These are phyloP conservation scores for Penicillium decumbens DNA, from an alignment of 2,329 filamentous ascomycete genomes.

Conservation along the genomic window DNA sequence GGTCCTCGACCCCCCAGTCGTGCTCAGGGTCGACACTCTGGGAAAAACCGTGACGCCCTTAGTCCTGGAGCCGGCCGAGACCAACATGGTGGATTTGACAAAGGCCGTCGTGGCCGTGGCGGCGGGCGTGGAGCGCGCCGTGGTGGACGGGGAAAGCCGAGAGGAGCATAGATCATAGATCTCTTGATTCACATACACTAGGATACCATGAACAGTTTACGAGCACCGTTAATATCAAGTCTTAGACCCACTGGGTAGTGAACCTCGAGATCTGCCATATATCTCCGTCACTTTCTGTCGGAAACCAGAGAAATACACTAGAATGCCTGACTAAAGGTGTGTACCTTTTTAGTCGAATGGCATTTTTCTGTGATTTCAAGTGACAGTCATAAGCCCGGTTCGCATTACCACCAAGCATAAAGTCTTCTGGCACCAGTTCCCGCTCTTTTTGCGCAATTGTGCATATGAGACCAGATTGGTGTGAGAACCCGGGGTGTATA, in stretches of 20 bases:
- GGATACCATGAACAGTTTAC: neutral
- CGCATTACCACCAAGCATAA: no score
- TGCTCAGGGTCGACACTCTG: constrained; percentile 1
- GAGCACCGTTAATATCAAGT: neutral
- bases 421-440: no score
- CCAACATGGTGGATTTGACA: constrained; percentile 17
- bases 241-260: constrained; percentile 5
- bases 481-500: no score
- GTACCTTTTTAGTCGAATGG: no score
- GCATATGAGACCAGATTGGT: no score
- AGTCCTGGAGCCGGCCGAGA: constrained; percentile 23
- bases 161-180: neutral
- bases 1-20: constrained; percentile 11
- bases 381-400: no score
- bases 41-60: constrained; percentile 23
- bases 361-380: no score
- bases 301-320: no score
- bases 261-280: constrained; percentile 1
- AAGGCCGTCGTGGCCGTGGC: constrained; percentile 10
- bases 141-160: constrained; percentile 6
- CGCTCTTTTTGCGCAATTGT: no score
- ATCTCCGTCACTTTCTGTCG: neutral
- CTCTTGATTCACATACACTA: neutral
- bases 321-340: no score
- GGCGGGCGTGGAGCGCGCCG: constrained; percentile 2